Percentiles rank a stretch among this genome's conserved stretches.
phyloP scores from a whole-genome alignment of 345 rosid species.

The Acer yangbiense region DNA sequence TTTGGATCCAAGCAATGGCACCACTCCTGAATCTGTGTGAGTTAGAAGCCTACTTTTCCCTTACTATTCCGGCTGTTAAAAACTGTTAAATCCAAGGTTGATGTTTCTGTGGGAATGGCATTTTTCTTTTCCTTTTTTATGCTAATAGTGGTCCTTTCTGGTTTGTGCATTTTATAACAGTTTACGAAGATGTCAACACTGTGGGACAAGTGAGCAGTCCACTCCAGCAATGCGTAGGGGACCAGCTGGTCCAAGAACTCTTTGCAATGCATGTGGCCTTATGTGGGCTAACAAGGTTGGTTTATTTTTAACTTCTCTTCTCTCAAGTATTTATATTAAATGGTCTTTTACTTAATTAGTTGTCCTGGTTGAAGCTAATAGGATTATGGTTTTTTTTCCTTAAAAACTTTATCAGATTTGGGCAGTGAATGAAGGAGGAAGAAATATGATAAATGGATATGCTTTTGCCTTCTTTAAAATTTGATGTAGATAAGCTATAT shows the following conservation, averaged over 20 bases:
- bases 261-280: constrained; percentile 47
- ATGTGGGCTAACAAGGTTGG: constrained; percentile 47
- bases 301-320: neutral
- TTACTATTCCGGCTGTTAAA: constrained; percentile 10
- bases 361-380: neutral
- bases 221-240: constrained; percentile 48
- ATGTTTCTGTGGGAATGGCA: constrained; percentile 4
- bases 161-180: constrained; percentile 22
- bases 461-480: neutral
- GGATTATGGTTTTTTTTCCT: neutral
- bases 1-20: constrained; percentile 31
- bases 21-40: constrained; percentile 40
- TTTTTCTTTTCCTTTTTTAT: neutral
- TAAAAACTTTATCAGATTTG: neutral
- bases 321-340: neutral
- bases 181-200: constrained; percentile 31
- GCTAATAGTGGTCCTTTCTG: neutral
- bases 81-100: constrained; percentile 3
- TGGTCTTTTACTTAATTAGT: neutral
- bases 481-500: neutral
- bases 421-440: neutral
- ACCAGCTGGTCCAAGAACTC: constrained; percentile 43
- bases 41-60: constrained; percentile 15
- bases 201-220: constrained; percentile 35
- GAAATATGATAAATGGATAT: neutral